Conservation (phyloP, 2,329 filamentous ascomycete genomes). For the Macrophomina pseudophaseolina region DNA sequence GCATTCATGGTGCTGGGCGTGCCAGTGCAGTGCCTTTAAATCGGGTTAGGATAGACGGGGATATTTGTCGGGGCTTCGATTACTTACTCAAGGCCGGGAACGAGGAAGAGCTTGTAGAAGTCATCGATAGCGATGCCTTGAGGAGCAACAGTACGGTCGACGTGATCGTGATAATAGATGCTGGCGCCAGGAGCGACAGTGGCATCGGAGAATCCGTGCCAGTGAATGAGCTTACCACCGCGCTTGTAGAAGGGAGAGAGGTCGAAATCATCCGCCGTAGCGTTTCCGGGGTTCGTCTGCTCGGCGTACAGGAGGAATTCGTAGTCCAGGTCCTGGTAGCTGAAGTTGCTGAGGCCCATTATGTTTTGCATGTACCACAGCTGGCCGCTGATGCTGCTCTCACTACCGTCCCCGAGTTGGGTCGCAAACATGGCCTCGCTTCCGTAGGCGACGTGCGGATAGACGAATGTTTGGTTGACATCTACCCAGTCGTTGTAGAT, state of each 20-base stretch:
- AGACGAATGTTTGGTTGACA: slow-evolving; percentile 49
- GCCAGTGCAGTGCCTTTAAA: slow-evolving; percentile 42
- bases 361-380: slow-evolving; percentile 50
- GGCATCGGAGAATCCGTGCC: slow-evolving; percentile 52
- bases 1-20: slow-evolving; percentile 43
- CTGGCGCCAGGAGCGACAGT: slow-evolving; percentile 58
- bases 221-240: slow-evolving; percentile 49
- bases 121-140: slow-evolving; percentile 43
- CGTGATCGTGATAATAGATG: slow-evolving; percentile 58
- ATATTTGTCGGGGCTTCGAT: no score
- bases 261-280: slow-evolving; percentile 56
- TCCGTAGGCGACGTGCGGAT: slow-evolving; percentile 46
- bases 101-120: slow-evolving; percentile 52
- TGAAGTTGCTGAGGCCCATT: slow-evolving; percentile 43
- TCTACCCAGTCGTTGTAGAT: slow-evolving; percentile 44
- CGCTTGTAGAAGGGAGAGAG: slow-evolving; percentile 51
- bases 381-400: slow-evolving; percentile 44
- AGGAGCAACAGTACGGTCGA: slow-evolving; percentile 43
- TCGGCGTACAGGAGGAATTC: slow-evolving; percentile 48
- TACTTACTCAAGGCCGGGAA: slow-evolving; percentile 46
- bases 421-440: slow-evolving; percentile 43
- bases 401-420: slow-evolving; percentile 32
- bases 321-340: slow-evolving; percentile 41
- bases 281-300: slow-evolving; percentile 52
- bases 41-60: no score